phyloP scores from a whole-genome alignment of 257 asterid species.

The Solanum arcanum region DNA sequence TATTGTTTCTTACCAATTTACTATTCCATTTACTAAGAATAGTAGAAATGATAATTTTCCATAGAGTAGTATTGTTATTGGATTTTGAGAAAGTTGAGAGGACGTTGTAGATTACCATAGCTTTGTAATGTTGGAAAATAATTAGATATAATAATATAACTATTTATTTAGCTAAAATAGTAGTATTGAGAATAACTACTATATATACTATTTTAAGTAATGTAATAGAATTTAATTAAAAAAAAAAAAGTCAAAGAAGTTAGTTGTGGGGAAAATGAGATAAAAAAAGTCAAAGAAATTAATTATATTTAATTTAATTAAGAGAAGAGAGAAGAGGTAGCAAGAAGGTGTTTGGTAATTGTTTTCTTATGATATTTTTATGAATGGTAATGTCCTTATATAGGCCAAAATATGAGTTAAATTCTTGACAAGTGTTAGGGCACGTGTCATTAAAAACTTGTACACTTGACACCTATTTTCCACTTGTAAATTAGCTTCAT shows the following conservation, averaged over 20 bases:
- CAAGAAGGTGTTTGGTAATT: not conserved
- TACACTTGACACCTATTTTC: not conserved
- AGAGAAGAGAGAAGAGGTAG: not conserved
- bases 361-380: not conserved
- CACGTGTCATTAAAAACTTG: not conserved
- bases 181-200: not conserved
- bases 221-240: not conserved
- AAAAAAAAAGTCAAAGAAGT: not conserved
- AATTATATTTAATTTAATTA: no score
- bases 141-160: not conserved
- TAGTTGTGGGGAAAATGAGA: not conserved
- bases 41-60: not conserved
- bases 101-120: not conserved
- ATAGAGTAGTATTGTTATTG: not conserved
- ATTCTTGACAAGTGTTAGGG: not conserved
- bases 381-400: not conserved
- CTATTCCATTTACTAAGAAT: not conserved
- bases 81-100: not conserved
- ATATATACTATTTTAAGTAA: not conserved
- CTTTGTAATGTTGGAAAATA: not conserved
- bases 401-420: not conserved
- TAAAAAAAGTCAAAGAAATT: not conserved
- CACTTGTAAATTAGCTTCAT: not conserved
- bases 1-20: not conserved
- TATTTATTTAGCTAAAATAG: not conserved